Evolutionary conservation across 352 stramenopile genomes (phyloP).

Genomic region (Stramenopiles sp.): DNA sequence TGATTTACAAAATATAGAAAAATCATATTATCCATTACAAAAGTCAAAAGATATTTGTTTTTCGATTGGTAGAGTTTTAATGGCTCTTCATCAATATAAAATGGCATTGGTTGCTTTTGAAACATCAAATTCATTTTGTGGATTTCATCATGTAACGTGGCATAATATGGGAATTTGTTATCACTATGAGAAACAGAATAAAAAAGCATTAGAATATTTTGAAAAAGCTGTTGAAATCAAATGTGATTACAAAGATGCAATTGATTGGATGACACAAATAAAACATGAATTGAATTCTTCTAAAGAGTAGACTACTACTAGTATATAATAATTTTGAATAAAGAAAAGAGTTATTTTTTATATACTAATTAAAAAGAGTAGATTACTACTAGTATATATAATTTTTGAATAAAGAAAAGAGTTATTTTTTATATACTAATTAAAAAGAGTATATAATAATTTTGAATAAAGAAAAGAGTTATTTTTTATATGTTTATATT

Average conservation of each 20-base stretch:
- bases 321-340: no score
- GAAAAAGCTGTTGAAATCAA: slow-evolving; percentile 12
- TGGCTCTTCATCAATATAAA: slow-evolving; percentile 14
- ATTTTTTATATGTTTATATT: no score
- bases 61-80: slow-evolving; percentile 15
- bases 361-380: no score
- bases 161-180: slow-evolving; percentile 17
- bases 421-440: no score
- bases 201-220: slow-evolving; percentile 11
- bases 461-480: no score
- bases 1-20: neutral
- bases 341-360: no score
- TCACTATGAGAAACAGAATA: slow-evolving; percentile 10
- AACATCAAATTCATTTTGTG: slow-evolving; percentile 12
- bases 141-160: slow-evolving; percentile 16
- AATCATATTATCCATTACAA: slow-evolving; percentile 15
- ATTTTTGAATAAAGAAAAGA: no score
- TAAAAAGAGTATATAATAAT: no score
- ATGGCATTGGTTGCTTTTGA: slow-evolving; percentile 13
- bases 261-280: slow-evolving; percentile 11
- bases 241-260: slow-evolving; percentile 13
- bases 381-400: no score
- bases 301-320: no score
- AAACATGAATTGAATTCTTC: no score
- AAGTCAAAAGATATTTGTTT: slow-evolving; percentile 15